Evolutionary conservation across 768 basidiomycete species (phyloP).

Genomic region (Sutorius australiensis): DNA sequence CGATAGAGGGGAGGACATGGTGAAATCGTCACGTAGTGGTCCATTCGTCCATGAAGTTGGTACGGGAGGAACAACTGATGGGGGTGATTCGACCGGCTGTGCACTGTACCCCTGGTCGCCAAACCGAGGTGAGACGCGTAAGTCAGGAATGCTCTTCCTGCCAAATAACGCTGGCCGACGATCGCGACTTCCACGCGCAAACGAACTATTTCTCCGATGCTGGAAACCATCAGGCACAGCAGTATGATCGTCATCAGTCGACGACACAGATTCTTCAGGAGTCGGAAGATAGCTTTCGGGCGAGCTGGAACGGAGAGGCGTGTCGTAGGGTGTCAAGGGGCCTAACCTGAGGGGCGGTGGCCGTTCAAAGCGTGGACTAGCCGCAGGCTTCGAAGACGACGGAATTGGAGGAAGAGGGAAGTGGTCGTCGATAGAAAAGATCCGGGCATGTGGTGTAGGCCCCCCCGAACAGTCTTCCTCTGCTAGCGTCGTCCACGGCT

Average conservation of each 20-base stretch:
- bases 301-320: slow-evolving; percentile 47
- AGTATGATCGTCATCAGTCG: slow-evolving; percentile 42
- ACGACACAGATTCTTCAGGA: slow-evolving; percentile 52
- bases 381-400: slow-evolving; percentile 24
- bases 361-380: slow-evolving; percentile 32
- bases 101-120: slow-evolving; percentile 26
- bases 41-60: slow-evolving; percentile 13
- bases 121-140: slow-evolving; percentile 50
- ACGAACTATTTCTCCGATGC: slow-evolving; percentile 52
- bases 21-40: slow-evolving; percentile 27
- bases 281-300: slow-evolving; percentile 55
- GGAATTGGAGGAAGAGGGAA: slow-evolving; percentile 38
- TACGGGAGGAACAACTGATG: slow-evolving; percentile 6
- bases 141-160: slow-evolving; percentile 87
- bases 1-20: slow-evolving; percentile 38
- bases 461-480: slow-evolving; percentile 36
- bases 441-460: slow-evolving; percentile 50
- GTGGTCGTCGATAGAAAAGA: slow-evolving; percentile 60
- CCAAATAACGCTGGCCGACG: slow-evolving; percentile 39
- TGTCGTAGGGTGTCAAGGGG: slow-evolving; percentile 39
- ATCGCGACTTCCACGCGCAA: slow-evolving; percentile 38
- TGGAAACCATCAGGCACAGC: slow-evolving; percentile 26
- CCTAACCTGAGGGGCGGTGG: slow-evolving; percentile 50
- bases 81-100: slow-evolving; percentile 26
- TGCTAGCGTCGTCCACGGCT: slow-evolving; percentile 44